Conservation (phyloP, 768 basidiomycete species). For the Crucibulum laeve region DNA sequence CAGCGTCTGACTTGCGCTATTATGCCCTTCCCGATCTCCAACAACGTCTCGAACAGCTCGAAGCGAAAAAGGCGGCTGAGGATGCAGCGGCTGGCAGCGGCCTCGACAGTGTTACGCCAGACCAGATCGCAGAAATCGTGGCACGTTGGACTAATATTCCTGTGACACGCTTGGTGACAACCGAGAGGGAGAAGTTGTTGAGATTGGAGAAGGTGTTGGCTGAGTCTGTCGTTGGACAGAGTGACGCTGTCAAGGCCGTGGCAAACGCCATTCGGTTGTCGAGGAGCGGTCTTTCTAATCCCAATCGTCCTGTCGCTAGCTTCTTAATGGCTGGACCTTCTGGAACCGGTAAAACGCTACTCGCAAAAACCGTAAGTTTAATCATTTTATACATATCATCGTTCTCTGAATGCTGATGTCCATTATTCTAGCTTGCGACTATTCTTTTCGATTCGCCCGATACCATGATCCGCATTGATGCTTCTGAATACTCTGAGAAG, state of each 20-base stretch:
- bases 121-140: constrained; percentile 93
- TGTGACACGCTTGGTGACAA: constrained; percentile 79
- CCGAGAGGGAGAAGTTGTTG: constrained; percentile 86
- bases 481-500: constrained; percentile 87
- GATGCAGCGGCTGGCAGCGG: constrained; percentile 56
- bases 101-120: constrained; percentile 73
- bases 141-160: constrained; percentile 93
- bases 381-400: background rate
- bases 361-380: constrained; percentile 78
- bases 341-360: constrained; percentile 86
- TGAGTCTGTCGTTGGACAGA: constrained; percentile 81
- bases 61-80: constrained; percentile 69
- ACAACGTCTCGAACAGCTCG: constrained; percentile 59
- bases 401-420: constrained; percentile 3
- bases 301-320: constrained; percentile 83
- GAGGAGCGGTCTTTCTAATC: constrained; percentile 89
- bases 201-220: constrained; percentile 82
- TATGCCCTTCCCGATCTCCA: constrained; percentile 90
- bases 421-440: constrained; percentile 63
- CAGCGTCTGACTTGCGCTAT: constrained; percentile 85
- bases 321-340: constrained; percentile 93
- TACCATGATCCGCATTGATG: constrained; percentile 91
- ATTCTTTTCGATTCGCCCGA: constrained; percentile 88
- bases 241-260: constrained; percentile 87
- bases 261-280: constrained; percentile 92